These are phyloP conservation scores for Torrubiellomyces zombiae DNA, from an alignment of 2,329 filamentous ascomycete genomes.

Conservation along the genomic window DNA sequence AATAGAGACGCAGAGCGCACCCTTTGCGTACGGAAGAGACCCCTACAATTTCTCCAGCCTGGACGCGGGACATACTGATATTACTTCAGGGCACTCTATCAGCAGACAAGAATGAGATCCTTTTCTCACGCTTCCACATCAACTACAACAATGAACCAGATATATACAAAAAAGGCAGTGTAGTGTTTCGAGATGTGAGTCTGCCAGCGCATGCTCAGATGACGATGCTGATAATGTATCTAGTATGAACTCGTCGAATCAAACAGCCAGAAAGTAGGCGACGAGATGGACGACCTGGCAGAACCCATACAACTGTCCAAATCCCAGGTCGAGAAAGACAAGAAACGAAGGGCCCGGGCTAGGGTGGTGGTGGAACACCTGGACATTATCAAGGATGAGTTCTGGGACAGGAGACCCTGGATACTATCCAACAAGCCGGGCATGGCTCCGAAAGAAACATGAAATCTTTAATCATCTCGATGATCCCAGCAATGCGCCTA, in stretches of 20 bases:
- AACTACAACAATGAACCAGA: constrained; percentile 97
- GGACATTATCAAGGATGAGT: constrained; percentile 90
- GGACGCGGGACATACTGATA: too few species aligned
- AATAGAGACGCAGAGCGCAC: constrained; percentile 65
- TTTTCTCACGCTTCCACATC: constrained; percentile 75
- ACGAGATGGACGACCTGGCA: constrained; percentile 29
- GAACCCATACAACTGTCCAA: constrained; percentile 48
- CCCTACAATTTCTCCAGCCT: too few species aligned
- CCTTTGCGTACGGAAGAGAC: constrained; percentile 61
- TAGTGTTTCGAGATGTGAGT: constrained; percentile 66
- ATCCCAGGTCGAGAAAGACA: constrained; percentile 69
- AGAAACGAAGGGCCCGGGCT: constrained; percentile 66
- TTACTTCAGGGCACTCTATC: constrained; percentile 55
- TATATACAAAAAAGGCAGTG: constrained; percentile 85
- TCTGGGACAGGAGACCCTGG: constrained; percentile 83
- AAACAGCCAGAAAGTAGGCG: constrained; percentile 25
- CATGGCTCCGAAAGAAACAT: constrained; percentile 46
- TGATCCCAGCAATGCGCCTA: too few species aligned
- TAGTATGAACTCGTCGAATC: constrained; percentile 58
- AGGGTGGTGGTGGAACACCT: constrained; percentile 68
- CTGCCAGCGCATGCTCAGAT: too few species aligned
- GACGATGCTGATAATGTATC: constrained; percentile 9
- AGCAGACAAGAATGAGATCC: constrained; percentile 86
- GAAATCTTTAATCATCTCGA: constrained; percentile 8
- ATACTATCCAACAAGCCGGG: constrained; percentile 59